Conservation (phyloP, 306 rosid species). For the Begonia loranthoides region DNA sequence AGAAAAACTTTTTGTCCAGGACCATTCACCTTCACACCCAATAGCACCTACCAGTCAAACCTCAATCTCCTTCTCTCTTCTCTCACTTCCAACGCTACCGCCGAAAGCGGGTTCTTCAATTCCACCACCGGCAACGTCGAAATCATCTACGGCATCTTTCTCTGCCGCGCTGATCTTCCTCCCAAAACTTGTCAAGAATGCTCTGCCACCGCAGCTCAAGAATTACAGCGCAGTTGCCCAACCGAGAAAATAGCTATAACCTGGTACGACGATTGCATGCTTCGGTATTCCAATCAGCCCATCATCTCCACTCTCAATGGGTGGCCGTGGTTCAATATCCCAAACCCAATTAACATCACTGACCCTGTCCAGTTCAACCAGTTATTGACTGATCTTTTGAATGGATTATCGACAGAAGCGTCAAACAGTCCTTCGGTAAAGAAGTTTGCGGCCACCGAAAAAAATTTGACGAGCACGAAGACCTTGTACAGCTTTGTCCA, state of each 20-base stretch:
- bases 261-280: slow-evolving; percentile 20
- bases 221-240: not conserved
- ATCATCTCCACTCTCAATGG: not conserved
- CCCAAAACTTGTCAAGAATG: slow-evolving; percentile 3
- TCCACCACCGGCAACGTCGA: slow-evolving; percentile 1
- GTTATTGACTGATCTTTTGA: not conserved
- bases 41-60: slow-evolving; percentile 22
- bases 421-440: not conserved
- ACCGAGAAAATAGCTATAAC: not conserved
- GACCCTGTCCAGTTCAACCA: not conserved
- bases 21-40: slow-evolving; percentile 20
- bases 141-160: slow-evolving; percentile 9
- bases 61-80: slow-evolving; percentile 23
- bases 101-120: slow-evolving; percentile 4
- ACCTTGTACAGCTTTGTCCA: slow-evolving; percentile 7
- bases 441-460: slow-evolving; percentile 4
- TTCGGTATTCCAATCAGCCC: slow-evolving; percentile 15
- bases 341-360: not conserved
- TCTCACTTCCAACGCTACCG: slow-evolving; percentile 33
- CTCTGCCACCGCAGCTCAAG: not conserved
- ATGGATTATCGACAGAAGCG: not conserved
- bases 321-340: fast-evolving
- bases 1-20: too few species aligned
- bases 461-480: not conserved
- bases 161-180: slow-evolving; percentile 18